phyloP scores from a whole-genome alignment of 108 stramenopile species.

The Chaetoceros muelleri region DNA sequence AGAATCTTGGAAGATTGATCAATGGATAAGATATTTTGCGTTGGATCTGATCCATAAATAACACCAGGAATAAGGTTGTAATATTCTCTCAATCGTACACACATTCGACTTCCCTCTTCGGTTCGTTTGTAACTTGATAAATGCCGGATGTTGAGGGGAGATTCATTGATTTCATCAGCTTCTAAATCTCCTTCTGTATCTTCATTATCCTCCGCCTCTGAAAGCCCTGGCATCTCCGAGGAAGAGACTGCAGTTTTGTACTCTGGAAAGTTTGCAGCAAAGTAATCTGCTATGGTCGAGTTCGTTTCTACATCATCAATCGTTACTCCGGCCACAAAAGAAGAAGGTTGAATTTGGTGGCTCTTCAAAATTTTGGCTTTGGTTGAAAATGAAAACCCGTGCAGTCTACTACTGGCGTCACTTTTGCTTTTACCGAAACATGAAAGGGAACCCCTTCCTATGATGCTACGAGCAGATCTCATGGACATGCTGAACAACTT shows the following conservation, averaged over 20 bases:
- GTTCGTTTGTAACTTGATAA: constrained; percentile 30
- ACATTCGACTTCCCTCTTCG: constrained; percentile 29
- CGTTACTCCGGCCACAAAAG: constrained; percentile 22
- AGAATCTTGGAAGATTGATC: constrained; percentile 30
- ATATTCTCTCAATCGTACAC: constrained; percentile 22
- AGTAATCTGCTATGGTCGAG: constrained; percentile 17
- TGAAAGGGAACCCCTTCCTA: too few relatives aligned
- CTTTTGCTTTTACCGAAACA: too few relatives aligned
- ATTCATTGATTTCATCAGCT: background rate
- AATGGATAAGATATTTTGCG: constrained; percentile 22
- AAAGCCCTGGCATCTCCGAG: background rate
- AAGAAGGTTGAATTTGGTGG: too few relatives aligned
- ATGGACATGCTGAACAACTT: too few relatives aligned
- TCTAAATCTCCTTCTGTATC: constrained; percentile 1
- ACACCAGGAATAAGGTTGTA: constrained; percentile 64
- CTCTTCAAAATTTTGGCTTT: too few relatives aligned
- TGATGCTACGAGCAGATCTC: too few relatives aligned
- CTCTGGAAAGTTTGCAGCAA: constrained; percentile 14
- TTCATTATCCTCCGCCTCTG: constrained; percentile 2
- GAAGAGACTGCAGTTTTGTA: constrained; percentile 13
- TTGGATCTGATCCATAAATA: constrained; percentile 70
- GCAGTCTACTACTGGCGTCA: too few relatives aligned
- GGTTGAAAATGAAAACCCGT: too few relatives aligned
- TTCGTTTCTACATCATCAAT: constrained; percentile 19
- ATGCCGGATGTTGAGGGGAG: constrained; percentile 32